Evolutionary conservation across 2,329 filamentous ascomycete genomes (phyloP).

Genomic region (Diaporthe velutina): DNA sequence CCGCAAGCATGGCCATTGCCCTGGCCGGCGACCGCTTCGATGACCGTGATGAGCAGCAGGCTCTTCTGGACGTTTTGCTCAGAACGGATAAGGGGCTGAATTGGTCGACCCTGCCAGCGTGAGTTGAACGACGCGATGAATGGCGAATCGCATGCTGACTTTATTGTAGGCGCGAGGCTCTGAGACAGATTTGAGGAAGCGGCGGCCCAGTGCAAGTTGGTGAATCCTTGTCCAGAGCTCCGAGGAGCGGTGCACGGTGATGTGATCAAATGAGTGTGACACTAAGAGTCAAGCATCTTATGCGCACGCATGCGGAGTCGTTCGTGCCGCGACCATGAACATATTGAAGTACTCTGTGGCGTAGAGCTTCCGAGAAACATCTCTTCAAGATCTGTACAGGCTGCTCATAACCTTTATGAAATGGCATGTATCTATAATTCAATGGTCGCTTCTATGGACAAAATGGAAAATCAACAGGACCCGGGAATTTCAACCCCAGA

Average conservation of each 20-base stretch:
- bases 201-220: too few species aligned
- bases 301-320: neutral
- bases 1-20: conserved; percentile 45
- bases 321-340: neutral
- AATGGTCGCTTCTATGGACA: conserved; percentile 3
- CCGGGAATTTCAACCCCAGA: conserved; percentile 56
- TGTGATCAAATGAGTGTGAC: neutral
- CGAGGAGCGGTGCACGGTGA: neutral
- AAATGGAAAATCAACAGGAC: neutral
- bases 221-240: neutral
- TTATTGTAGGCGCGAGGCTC: neutral
- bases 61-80: conserved; percentile 46
- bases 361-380: neutral
- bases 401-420: neutral
- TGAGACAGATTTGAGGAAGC: neutral
- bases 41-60: conserved; percentile 47
- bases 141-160: neutral
- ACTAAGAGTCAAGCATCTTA: neutral
- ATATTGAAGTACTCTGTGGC: neutral
- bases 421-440: neutral
- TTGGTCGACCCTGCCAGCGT: conserved; percentile 39
- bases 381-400: neutral
- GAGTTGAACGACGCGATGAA: neutral
- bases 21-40: conserved; percentile 53
- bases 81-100: conserved; percentile 45